Base-by-base conservation (phyloP, 345 rosid species). In the Raphanus sativus region DNA sequence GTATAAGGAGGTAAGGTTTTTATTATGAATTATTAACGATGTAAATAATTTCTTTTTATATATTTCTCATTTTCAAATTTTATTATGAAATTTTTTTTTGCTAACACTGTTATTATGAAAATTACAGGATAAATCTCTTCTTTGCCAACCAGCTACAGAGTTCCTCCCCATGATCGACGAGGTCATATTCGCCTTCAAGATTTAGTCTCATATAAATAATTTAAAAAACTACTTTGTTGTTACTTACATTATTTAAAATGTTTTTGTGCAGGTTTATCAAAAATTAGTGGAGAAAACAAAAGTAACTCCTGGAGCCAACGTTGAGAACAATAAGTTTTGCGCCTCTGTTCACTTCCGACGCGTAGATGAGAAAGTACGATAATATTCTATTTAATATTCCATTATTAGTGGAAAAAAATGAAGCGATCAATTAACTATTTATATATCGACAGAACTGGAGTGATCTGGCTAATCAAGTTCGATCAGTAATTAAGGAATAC, bases 311-410 rank as follows among this genome's bases (percentile, higher is more conserved):
- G 98, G 99, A 75, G 96, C 90, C 0, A 84, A 60, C n/a, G 94
- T 96, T 3, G 99, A 96, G 78, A 87, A 88, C 80, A 96, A 96
- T 87, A 96, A 96, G 75, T 96, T 96, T 38, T 96, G 99, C 71
- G 76, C 88, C 25, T 89, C 99, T 59, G 97, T 96, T 24, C 99
- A 96, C 78, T 96, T 87, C 69, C 87, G 99, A 6, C 83, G 97
- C 11, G 99, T 96, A 33, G 91, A 93, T 67, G 98, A 96, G 83
- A 86, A 87, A 87, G 99, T 89, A 82, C 10, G 25, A 26, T 65
- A n/a, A 8, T 33, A 16, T 48, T 0, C 26, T 21, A 24, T 59
- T 2, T 0, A n/a, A 9, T 38, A 38, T 45, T 58, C 0, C 2
- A 40, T 29, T 24, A 68, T 21, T 36, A 6, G 7, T 12, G 24